Evolutionary conservation across 768 basidiomycete genomes (phyloP), one percentile per base, ranked within the genome.

Genomic region (Boletus edulis): DNA sequence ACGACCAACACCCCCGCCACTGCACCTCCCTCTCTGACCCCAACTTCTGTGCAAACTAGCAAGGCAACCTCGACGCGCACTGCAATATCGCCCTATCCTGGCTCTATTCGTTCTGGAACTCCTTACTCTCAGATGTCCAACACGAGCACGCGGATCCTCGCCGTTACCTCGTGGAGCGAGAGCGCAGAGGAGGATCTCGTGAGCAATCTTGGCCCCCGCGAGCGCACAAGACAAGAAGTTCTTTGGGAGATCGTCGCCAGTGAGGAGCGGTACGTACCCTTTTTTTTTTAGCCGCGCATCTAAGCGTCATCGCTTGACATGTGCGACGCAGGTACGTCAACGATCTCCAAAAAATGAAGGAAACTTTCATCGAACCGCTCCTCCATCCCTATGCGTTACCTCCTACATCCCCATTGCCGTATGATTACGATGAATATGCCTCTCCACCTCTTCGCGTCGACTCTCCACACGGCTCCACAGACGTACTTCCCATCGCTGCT

Each of bases 161-260:
- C 88, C 31, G 89, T 86, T 2, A 73, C 82, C 58, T 91, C 89
- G 18, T 98, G 95, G 95, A 95, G 92, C 66, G 91, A 96, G 69
- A 89, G 87, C 59, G 92, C 94, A 11, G 94, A 95, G 69, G 93
- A 91, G 52, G 95, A 98, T 71, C 83, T 98, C 41, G 91, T 98
- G 18, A 86, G 87, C 43, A 93, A 98, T 67, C 78, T 98, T 35
- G 92, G 94, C n/a, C 86, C 92, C 43, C 84, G 92, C 56, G 95
- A 98, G 70, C 84, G 95, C 54, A 97, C 95, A 38, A 83, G 95
- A 49, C 95, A 98, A 72, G 95, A 98, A 74, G 95, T 98, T 7
- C 72, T 98, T 27, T 97, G 93, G 77, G 95, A 98, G 76, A 98
- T 98, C 61, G 94, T 98, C 46, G 88, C 90, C 31, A 94, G 91